Evolutionary conservation across 768 basidiomycete species (phyloP).

Genomic region (Naganishia vaughanmartiniae): DNA sequence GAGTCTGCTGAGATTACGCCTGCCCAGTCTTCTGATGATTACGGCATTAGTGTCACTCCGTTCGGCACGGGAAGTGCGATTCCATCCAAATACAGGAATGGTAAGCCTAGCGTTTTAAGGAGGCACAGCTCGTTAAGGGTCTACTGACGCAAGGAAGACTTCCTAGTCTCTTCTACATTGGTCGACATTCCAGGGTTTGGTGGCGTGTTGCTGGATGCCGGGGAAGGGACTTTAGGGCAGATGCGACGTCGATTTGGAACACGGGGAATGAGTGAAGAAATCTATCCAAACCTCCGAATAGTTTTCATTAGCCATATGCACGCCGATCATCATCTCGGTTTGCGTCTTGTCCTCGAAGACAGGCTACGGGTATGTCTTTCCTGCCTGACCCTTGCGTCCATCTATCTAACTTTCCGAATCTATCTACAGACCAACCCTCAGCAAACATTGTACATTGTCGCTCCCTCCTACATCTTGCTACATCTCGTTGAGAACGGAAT

Average conservation of each 20-base stretch:
- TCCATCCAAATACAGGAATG: constrained; percentile 83
- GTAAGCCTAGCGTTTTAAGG: constrained; percentile 55
- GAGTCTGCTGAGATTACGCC: constrained; percentile 8
- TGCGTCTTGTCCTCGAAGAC: constrained; percentile 69
- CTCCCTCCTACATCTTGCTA: constrained; percentile 40
- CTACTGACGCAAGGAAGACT: not conserved
- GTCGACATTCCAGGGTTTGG: constrained; percentile 71
- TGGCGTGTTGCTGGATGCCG: constrained; percentile 77
- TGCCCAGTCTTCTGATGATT: constrained; percentile 23
- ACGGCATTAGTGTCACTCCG: constrained; percentile 63
- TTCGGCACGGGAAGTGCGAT: constrained; percentile 86
- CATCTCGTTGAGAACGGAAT: constrained; percentile 60
- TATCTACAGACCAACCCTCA: constrained; percentile 57
- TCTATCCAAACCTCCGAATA: constrained; percentile 67
- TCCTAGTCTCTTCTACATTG: constrained; percentile 64
- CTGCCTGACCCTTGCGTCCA: not conserved
- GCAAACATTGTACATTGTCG: constrained; percentile 74
- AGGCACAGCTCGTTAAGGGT: not conserved
- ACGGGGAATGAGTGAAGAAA: constrained; percentile 25
- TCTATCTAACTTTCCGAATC: not conserved
- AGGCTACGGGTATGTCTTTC: constrained; percentile 63
- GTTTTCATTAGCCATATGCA: constrained; percentile 88
- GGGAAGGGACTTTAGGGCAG: constrained; percentile 92
- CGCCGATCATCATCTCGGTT: constrained; percentile 85
- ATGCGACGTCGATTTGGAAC: constrained; percentile 71